phyloP scores from a whole-genome alignment of 192 early-diverging fungal species.

The Dissophora ornata region DNA sequence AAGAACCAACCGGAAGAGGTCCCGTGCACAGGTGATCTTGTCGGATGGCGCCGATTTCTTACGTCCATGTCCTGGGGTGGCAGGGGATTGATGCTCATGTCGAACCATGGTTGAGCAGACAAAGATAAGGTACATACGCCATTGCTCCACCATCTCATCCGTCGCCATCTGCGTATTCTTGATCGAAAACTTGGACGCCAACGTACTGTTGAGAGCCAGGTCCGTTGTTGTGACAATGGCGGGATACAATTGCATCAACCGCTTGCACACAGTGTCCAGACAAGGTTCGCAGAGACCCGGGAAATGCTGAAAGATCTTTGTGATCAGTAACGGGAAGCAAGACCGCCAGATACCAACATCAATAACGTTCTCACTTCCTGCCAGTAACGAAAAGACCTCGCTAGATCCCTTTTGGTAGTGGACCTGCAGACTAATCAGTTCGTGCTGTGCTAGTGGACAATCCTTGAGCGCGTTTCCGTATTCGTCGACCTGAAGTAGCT shows the following conservation, averaged over 20 bases:
- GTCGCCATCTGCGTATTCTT: slow-evolving; percentile 58
- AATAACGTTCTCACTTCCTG: slow-evolving; percentile 63
- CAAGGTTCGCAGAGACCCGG: slow-evolving; percentile 57
- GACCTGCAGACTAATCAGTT: slow-evolving; percentile 58
- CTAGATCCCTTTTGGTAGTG: slow-evolving; percentile 61
- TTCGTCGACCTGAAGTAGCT: slow-evolving; percentile 65
- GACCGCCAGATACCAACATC: slow-evolving; percentile 76
- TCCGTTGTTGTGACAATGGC: slow-evolving; percentile 68
- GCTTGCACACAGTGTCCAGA: slow-evolving; percentile 67
- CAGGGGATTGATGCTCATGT: slow-evolving; percentile 52
- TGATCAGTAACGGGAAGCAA: slow-evolving; percentile 73
- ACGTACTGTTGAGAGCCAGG: slow-evolving; percentile 54
- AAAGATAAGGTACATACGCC: slow-evolving; percentile 78
- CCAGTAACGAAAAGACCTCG: slow-evolving; percentile 69
- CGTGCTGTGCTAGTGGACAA: slow-evolving; percentile 52
- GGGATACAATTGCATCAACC: slow-evolving; percentile 73
- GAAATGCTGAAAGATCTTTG: slow-evolving; percentile 69
- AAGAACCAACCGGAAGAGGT: slow-evolving; percentile 73
- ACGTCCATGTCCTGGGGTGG: slow-evolving; percentile 53
- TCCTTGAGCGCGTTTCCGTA: slow-evolving; percentile 57
- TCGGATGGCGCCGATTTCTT: slow-evolving; percentile 60
- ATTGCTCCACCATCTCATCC: slow-evolving; percentile 78
- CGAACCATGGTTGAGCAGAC: slow-evolving; percentile 74
- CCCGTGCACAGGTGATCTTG: slow-evolving; percentile 61
- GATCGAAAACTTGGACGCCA: slow-evolving; percentile 63